Base-by-base conservation (phyloP, 768 basidiomycete genomes). In the Tephrocybe sp. region DNA sequence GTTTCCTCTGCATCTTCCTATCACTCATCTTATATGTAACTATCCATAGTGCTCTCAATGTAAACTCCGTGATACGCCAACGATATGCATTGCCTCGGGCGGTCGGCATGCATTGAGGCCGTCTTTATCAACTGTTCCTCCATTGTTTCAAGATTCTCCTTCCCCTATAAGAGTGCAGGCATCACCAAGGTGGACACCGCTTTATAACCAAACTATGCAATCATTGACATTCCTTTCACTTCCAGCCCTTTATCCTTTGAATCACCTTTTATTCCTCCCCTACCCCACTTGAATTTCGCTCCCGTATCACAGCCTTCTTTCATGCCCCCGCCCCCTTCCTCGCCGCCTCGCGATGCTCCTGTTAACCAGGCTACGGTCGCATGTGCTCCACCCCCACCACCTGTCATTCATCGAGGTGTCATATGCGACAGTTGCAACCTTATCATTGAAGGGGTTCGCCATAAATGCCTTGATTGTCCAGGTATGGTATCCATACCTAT, bases 391-490 rank as follows among this genome's bases (percentile, higher is more conserved):
- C 47, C 59, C 19, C 53, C 60, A 11, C 59, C 61, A 9, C 69
- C 66, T 7, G 68, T 73, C n/a, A 64, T 84, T 31, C 87, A 90
- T 62, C 61, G 43, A 26, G 77, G 77, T 24, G 68, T 89, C n/a
- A 38, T 73, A 8, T 94, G 91, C 63, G 87, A 93, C 63, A 58
- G 57, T 13, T 94, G 91, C 64, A 55, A 74, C 5, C 56, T 66
- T 18, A 75, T 66, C 3, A 73, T 92, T 31, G 69, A 77, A 47
- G 91, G 90, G 9, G 62, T 82, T 47, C 75, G 92, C 36, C 84
- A 89, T 64, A 93, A 92, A 65, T 93, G 91, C 59, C 66, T 89
- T 18, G 86, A 89, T 56, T 92, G 90, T 63, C 72, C 76, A 40
- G 75, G 87, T 88, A 61, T 44, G 76, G 16, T 22, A 36, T 34